Conservation (phyloP, 179 eudicot genomes). For the Heliamphora pulchella region DNA sequence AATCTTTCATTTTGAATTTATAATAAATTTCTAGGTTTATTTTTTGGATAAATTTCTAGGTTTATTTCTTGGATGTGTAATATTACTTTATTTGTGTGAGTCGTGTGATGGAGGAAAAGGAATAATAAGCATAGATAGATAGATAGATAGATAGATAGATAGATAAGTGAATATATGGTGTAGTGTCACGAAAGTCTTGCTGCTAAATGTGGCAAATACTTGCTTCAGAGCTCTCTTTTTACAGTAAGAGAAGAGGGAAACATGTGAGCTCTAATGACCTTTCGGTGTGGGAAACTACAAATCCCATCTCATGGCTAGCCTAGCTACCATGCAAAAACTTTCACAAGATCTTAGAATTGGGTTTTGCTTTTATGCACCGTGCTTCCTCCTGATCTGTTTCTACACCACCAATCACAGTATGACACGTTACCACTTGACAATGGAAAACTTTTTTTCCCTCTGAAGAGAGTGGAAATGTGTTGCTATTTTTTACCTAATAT, state of each 20-base stretch:
- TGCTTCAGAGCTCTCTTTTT: slow-evolving; percentile 13
- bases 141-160: no score
- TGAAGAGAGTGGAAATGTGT: no score
- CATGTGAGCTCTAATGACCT: slow-evolving; percentile 23
- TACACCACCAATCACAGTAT: background rate
- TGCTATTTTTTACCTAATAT: no score
- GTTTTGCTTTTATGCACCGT: background rate
- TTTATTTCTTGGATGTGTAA: background rate
- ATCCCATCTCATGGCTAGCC: background rate
- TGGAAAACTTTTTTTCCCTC: no score
- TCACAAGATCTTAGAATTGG: background rate
- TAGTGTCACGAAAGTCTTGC: slow-evolving; percentile 30
- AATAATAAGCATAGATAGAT: slow-evolving; percentile 5
- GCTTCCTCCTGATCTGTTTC: background rate
- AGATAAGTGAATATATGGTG: slow-evolving; percentile 12
- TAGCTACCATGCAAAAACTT: slow-evolving; percentile 5
- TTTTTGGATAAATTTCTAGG: background rate
- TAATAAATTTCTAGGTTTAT: background rate
- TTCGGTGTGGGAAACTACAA: slow-evolving; percentile 21
- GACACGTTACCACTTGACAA: background rate
- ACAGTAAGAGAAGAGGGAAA: slow-evolving; percentile 3
- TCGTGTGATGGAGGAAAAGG: slow-evolving; percentile 1
- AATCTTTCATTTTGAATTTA: no score
- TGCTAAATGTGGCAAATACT: slow-evolving; percentile 13
- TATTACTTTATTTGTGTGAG: no score